Conservation (phyloP, 495 filamentous ascomycete genomes). For the Gamarada debralockiae region DNA sequence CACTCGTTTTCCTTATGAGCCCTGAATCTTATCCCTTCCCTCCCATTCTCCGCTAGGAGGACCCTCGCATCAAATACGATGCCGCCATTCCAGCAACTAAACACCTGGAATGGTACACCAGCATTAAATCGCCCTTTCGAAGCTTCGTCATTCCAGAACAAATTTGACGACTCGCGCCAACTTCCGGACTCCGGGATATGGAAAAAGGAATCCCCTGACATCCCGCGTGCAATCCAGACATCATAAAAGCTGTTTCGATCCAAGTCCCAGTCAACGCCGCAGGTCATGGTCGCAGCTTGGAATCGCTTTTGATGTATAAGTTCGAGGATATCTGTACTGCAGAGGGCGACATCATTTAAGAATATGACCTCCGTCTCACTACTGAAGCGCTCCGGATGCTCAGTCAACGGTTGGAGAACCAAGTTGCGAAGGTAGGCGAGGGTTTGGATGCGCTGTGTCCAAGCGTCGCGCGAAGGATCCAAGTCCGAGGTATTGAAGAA, state of each 20-base stretch:
- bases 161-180: slow-evolving; percentile 37
- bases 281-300: slow-evolving; percentile 47
- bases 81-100: slow-evolving; percentile 51
- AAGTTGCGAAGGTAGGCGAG: slow-evolving; percentile 43
- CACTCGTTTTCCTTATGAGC: slow-evolving; percentile 35
- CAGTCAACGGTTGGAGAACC: slow-evolving; percentile 36
- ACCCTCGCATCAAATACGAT: slow-evolving; percentile 30
- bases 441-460: slow-evolving; percentile 30
- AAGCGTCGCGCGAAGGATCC: slow-evolving; percentile 31
- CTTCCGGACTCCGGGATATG: slow-evolving; percentile 40
- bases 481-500: slow-evolving; percentile 33
- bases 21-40: slow-evolving; percentile 40
- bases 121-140: slow-evolving; percentile 24
- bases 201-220: slow-evolving; percentile 48
- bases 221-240: slow-evolving; percentile 44
- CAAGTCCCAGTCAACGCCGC: slow-evolving; percentile 48
- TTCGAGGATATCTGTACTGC: slow-evolving; percentile 51
- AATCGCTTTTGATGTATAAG: slow-evolving; percentile 38
- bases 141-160: slow-evolving; percentile 40
- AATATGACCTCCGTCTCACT: slow-evolving; percentile 41
- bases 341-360: slow-evolving; percentile 45
- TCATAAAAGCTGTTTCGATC: slow-evolving; percentile 46
- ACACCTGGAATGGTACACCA: slow-evolving; percentile 46
- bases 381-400: slow-evolving; percentile 9
- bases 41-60: slow-evolving; percentile 27